Conservation (phyloP, 305 asterid species). For the Striga hermonthica region DNA sequence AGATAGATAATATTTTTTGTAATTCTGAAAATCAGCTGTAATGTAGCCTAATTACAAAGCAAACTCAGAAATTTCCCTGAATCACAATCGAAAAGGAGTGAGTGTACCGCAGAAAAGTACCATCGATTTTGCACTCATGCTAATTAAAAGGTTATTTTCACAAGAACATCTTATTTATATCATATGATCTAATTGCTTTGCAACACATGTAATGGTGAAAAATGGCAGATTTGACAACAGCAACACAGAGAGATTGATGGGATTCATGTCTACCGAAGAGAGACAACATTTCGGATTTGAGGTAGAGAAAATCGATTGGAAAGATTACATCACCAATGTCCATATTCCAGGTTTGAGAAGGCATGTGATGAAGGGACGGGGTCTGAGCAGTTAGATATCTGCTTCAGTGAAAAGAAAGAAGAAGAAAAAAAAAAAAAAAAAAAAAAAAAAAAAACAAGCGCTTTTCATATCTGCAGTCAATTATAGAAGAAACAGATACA, state of each 20-base stretch:
- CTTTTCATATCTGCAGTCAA: slow-evolving; percentile 36
- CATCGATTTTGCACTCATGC: background rate
- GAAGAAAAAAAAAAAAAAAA: background rate
- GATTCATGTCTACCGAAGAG: slow-evolving; percentile 72
- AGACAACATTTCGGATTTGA: slow-evolving; percentile 70
- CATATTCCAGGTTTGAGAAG: slow-evolving; percentile 92
- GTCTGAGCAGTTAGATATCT: slow-evolving; percentile 40
- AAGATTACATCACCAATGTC: slow-evolving; percentile 74
- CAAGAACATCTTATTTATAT: no score
- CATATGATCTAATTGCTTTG: slow-evolving; percentile 19
- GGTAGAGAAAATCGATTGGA: slow-evolving; percentile 85
- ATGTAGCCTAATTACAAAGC: background rate
- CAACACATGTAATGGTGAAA: slow-evolving; percentile 22
- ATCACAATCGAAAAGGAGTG: no score
- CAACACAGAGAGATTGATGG: slow-evolving; percentile 70
- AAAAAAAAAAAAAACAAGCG: background rate
- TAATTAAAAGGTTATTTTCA: background rate
- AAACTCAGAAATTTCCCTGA: background rate
- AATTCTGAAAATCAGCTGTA: no score
- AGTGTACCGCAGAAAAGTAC: background rate
- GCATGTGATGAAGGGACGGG: slow-evolving; percentile 95
- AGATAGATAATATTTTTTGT: no score
- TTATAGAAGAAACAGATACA: slow-evolving; percentile 35
- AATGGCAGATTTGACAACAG: slow-evolving; percentile 89
- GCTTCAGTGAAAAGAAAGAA: slow-evolving; percentile 11